Base-by-base conservation (phyloP, 164 flowering plant genomes). In the Dillenia turbinata region DNA sequence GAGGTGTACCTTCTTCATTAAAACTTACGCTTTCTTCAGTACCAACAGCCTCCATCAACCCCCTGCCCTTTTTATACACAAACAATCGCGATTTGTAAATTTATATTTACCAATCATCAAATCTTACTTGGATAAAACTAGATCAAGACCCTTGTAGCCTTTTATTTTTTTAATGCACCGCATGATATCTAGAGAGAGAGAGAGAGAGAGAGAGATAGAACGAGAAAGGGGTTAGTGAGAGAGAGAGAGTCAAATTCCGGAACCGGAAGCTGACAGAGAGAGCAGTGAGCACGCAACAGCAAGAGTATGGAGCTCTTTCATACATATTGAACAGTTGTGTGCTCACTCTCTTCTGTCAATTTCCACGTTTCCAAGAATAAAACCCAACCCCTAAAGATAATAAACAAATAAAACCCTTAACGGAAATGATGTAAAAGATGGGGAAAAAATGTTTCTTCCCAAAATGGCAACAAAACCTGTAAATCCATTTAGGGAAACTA, bases 301-400 rank as follows among this genome's bases (percentile, higher is more conserved):
- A 67, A 62, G 44, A 14, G 73, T 59, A 77, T 75, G 75, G 33
- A 7, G 40, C 40, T 33, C 10, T 5, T 9, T 63, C 67, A 77
- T 79, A 72, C 78, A 71, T 69, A 54, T 70, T 33, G 40, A 33
- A 68, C 75, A 75, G 56, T 76, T 69, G 76, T 75, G 86, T 79
- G 86, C 86, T 79, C 83, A 78, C 86, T 79, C 86, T 82, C 86
- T 82, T 82, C 86, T 79, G 86, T 82, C 86, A 82, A 73, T 61
- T 72, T 66, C 66, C 46, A 54, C 46, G 33, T 45, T 44, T 64
- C 67, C 55, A 33, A 65, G 0, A 49, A 46, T 9, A 56, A 55
- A 59, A 10, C n/a, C 10, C 47, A 26, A 44, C 0, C 26, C 6
- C 44, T 9, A 56, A 40, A 40, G 9, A 49, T 19, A 47, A 45